Conservation (phyloP, 305 asterid species). For the Solanum chacoense region DNA sequence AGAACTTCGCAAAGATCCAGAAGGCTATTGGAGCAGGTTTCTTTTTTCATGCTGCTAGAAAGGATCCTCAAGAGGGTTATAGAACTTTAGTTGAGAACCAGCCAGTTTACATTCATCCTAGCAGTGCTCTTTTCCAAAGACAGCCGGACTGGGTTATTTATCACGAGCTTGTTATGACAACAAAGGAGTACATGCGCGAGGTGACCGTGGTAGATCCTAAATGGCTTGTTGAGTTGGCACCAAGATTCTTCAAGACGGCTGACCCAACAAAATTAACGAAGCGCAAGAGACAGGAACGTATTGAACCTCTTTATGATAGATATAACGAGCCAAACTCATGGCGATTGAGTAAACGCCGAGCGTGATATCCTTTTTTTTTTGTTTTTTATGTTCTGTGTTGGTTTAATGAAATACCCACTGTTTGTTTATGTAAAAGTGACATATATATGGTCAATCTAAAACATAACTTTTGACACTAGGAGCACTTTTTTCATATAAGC, state of each 20-base stretch:
- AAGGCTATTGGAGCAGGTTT: conserved; percentile 84
- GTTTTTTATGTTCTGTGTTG: neutral
- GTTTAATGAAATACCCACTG: neutral
- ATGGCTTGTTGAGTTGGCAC: conserved; percentile 89
- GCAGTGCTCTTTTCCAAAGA: conserved; percentile 79
- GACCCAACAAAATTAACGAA: conserved; percentile 87
- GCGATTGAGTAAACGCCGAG: conserved; percentile 89
- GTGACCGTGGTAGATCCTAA: conserved; percentile 72
- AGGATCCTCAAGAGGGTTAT: conserved; percentile 93
- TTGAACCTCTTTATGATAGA: conserved; percentile 81
- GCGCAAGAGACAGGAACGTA: conserved; percentile 82
- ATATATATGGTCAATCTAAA: neutral
- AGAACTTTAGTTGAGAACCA: conserved; percentile 77
- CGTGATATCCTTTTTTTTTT: neutral
- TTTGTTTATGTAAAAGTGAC: neutral
- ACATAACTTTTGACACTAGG: neutral
- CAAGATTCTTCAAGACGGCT: conserved; percentile 74
- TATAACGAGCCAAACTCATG: conserved; percentile 87
- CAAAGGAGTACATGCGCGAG: conserved; percentile 85
- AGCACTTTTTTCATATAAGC: neutral
- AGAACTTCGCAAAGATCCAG: conserved; percentile 57
- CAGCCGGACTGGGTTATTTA: conserved; percentile 90
- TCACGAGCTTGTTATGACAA: conserved; percentile 81
- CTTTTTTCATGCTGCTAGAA: conserved; percentile 79
- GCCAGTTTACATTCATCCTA: conserved; percentile 79